Evolutionary conservation across 2,329 filamentous ascomycete genomes (phyloP).

Genomic region (Fusarium buxicola): DNA sequence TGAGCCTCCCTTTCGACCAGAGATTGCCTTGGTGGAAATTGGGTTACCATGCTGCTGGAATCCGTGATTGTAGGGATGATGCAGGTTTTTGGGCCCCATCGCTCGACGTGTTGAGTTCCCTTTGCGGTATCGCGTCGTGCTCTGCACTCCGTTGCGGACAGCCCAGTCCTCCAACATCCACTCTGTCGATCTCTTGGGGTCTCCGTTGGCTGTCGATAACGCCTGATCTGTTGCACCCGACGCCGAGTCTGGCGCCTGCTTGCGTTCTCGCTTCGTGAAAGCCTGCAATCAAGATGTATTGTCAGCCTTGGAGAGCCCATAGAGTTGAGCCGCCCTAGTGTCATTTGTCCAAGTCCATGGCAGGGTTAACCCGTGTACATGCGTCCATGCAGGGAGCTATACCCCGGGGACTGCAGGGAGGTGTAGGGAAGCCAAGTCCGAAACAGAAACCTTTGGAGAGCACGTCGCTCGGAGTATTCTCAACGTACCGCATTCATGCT

Average conservation of each 20-base stretch:
- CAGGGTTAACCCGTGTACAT: slow-evolving; percentile 24
- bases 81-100: slow-evolving; percentile 26
- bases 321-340: not conserved
- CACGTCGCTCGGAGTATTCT: slow-evolving; percentile 9
- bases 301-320: slow-evolving; percentile 23
- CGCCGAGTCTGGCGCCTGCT: slow-evolving; percentile 44
- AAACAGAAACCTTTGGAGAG: slow-evolving; percentile 25
- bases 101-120: slow-evolving; percentile 49
- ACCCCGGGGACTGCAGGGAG: slow-evolving; percentile 14
- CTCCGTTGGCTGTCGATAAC: slow-evolving; percentile 36
- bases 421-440: slow-evolving; percentile 18
- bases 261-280: slow-evolving; percentile 55
- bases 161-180: slow-evolving; percentile 84
- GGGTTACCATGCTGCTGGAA: slow-evolving; percentile 40
- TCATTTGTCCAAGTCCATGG: slow-evolving; percentile 7
- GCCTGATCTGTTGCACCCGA: slow-evolving; percentile 16
- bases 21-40: slow-evolving; percentile 48
- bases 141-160: slow-evolving; percentile 78
- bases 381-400: slow-evolving; percentile 19
- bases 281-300: slow-evolving; percentile 47
- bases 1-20: slow-evolving; percentile 51
- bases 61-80: slow-evolving; percentile 30
- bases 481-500: slow-evolving; percentile 88
- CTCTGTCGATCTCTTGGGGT: slow-evolving; percentile 74
- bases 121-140: slow-evolving; percentile 81